These are phyloP conservation scores for Sclerotinia minor DNA, from an alignment of 2,329 filamentous ascomycete genomes.

Conservation along the genomic window DNA sequence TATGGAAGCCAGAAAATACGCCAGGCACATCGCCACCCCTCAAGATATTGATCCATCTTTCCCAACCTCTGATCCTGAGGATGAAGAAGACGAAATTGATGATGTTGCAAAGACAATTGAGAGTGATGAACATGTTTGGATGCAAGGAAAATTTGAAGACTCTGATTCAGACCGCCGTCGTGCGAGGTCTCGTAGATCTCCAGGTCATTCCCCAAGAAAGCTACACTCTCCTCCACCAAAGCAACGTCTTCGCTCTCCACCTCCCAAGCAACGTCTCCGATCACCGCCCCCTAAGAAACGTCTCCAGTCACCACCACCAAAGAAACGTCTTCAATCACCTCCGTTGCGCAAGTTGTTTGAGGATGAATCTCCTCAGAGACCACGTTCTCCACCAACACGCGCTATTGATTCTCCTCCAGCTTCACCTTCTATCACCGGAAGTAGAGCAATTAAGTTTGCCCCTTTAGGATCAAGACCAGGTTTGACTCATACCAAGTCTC, in stretches of 20 bases:
- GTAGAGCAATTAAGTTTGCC: slow-evolving; percentile 47
- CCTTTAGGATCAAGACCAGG: slow-evolving; percentile 60
- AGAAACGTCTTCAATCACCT: slow-evolving; percentile 42
- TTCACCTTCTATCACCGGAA: slow-evolving; percentile 45
- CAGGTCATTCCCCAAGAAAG: slow-evolving; percentile 61
- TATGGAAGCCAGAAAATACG: slow-evolving; percentile 75
- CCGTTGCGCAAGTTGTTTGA: slow-evolving; percentile 43
- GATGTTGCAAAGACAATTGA: slow-evolving; percentile 56
- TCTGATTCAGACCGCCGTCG: slow-evolving; percentile 58
- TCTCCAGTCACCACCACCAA: slow-evolving; percentile 43
- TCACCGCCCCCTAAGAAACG: slow-evolving; percentile 43
- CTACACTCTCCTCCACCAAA: slow-evolving; percentile 55
- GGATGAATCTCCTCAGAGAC: slow-evolving; percentile 47
- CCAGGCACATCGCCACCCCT: slow-evolving; percentile 80
- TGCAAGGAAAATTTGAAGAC: slow-evolving; percentile 71
- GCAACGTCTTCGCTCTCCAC: slow-evolving; percentile 42
- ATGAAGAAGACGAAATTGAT: slow-evolving; percentile 74
- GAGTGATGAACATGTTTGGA: slow-evolving; percentile 68
- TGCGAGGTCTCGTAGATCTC: slow-evolving; percentile 51
- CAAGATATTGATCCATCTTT: slow-evolving; percentile 98
- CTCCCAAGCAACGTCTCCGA: slow-evolving; percentile 43
- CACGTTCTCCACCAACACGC: slow-evolving; percentile 67
- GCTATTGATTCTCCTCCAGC: slow-evolving; percentile 51
- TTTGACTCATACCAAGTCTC: slow-evolving; percentile 77
- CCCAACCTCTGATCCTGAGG: slow-evolving; percentile 88